Evolutionary conservation across 2,329 filamentous ascomycete genomes (phyloP), one percentile per base, ranked within the genome.

Genomic region (Phaeosphaeria sp.): DNA sequence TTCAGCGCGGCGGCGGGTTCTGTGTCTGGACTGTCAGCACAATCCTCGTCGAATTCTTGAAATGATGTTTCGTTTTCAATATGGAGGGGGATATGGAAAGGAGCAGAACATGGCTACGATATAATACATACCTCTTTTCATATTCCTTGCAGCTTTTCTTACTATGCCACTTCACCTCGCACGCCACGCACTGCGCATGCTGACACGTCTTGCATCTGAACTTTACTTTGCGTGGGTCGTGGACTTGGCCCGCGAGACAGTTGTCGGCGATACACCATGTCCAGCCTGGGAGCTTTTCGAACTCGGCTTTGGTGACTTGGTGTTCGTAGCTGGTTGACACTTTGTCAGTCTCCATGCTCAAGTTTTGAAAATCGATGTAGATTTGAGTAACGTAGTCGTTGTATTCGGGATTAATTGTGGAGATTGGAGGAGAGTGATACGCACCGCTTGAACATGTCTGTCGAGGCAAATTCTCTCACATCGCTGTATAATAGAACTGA

Each of bases 211-310:
- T 60, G 57, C 79, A 81, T 5, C 67, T 55, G 67, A 81, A 80
- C 18, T 80, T 81, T 0, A 82, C 78, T 3, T 78, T 74, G 1
- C 65, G 66, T 1, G 63, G 54, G 1, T 77, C 74, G 47, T 87
- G 84, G 2, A 85, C 75, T 60, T 87, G 84, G 0, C 85, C 85
- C 1, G 78, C 80, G 8, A 74, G 78, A 63, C 86, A 88, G 2
- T 74, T 76, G 0, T 82, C 73, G 7, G 59, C 55, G 1, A 84
- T 78, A 62, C 86, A 88, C 81, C 83, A 86, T 15, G 80, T 69
- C 61, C 86, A 87, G 30, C 80, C 80, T 0, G 78, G 73, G 1
- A 80, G 72, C 20, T 74, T 67, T 18, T 79, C 77, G 52, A 86
- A 73, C 11, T 78, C 79, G 11, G 78, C 77, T 18, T 80, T 77